These are phyloP conservation scores for Hortiboletus rubellus DNA, from an alignment of 1,284 basidiomycete species.

Conservation along the genomic window DNA sequence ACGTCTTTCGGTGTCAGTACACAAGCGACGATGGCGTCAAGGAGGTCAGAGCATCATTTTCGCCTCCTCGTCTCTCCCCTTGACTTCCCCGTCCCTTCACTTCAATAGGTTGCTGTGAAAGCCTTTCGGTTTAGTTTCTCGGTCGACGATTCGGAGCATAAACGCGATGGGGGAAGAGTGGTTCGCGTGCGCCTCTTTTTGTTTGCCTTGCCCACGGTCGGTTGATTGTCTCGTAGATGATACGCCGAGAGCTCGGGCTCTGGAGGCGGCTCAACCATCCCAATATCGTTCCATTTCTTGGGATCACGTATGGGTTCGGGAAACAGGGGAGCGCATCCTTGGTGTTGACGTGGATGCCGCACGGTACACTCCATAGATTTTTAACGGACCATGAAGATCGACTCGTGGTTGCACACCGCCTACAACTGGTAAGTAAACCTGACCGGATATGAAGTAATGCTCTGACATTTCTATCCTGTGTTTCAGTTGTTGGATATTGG, in stretches of 20 bases:
- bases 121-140: conserved; percentile 12
- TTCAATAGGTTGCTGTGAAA: conserved; percentile 20
- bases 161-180: neutral
- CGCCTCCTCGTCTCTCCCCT: too few relatives aligned
- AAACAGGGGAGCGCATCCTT: conserved; percentile 8
- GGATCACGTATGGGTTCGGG: conserved; percentile 14
- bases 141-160: neutral
- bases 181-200: neutral
- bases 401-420: conserved; percentile 4
- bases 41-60: conserved; percentile 1
- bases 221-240: conserved; percentile 6
- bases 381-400: neutral
- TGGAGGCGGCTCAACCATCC: conserved; percentile 11
- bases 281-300: conserved; percentile 20
- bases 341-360: conserved; percentile 23
- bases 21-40: neutral
- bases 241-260: conserved; percentile 14
- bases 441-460: too few relatives aligned
- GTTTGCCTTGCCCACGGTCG: neutral
- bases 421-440: conserved; percentile 8
- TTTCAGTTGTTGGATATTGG: conserved; percentile 13
- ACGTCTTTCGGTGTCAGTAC: conserved; percentile 15
- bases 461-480: neutral
- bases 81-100: neutral
- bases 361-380: conserved; percentile 9